These are phyloP conservation scores for Aspergillus bertholletiae DNA, from an alignment of 495 filamentous ascomycete genomes.

Conservation along the genomic window DNA sequence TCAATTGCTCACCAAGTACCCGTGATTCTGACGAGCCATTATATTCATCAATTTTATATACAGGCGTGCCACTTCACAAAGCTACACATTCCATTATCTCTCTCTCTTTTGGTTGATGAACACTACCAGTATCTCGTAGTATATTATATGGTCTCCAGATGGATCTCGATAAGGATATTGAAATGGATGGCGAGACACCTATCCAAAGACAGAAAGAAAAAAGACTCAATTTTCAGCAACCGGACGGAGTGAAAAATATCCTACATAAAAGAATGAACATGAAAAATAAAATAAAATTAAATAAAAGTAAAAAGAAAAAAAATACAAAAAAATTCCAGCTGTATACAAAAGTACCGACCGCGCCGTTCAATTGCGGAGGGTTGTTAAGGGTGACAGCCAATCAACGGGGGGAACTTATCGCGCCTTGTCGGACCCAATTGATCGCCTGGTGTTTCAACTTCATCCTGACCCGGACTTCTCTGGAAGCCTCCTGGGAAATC, in stretches of 20 bases:
- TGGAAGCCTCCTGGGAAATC: neutral
- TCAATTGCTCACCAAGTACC: neutral
- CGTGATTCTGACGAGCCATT: neutral
- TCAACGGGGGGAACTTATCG: slow-evolving; percentile 12
- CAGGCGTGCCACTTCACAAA: too few relatives aligned
- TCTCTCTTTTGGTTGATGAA: too few relatives aligned
- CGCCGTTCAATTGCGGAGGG: neutral
- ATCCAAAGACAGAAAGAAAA: too few relatives aligned
- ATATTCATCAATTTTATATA: too few relatives aligned
- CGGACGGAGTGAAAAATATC: too few relatives aligned
- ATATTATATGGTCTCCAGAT: too few relatives aligned
- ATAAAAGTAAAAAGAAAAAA: neutral
- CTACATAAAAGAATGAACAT: neutral
- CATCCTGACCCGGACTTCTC: slow-evolving; percentile 1
- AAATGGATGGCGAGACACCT: too few relatives aligned
- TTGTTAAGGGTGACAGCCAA: slow-evolving; percentile 4
- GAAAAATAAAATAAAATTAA: neutral
- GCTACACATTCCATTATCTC: too few relatives aligned
- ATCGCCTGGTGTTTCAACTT: slow-evolving; percentile 3
- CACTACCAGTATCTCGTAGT: too few relatives aligned
- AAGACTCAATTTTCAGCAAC: too few relatives aligned
- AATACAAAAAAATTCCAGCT: neutral
- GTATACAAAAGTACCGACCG: too few relatives aligned
- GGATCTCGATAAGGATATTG: too few relatives aligned
- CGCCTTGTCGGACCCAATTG: neutral